phyloP scores from a whole-genome alignment of 306 rosid genomes.

The Inga leiocalycina region DNA sequence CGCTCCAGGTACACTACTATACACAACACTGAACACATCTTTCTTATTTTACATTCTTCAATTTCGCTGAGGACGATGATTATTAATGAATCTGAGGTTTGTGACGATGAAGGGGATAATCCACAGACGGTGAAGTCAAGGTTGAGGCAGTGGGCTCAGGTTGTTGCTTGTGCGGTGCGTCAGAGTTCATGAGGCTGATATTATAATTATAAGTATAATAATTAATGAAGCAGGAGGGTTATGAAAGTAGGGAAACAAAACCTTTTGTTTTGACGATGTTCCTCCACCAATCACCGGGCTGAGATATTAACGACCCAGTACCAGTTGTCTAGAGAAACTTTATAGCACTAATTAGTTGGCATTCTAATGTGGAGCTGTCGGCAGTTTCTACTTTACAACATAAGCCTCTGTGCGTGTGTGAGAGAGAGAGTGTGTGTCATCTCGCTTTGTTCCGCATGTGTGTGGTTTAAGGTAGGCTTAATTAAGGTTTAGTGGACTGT shows the following conservation, averaged over 20 bases:
- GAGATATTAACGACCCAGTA: neutral
- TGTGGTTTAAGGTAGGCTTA: neutral
- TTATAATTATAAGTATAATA: neutral
- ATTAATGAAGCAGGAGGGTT: neutral
- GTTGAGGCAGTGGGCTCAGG: conserved; percentile 97
- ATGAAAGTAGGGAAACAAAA: neutral
- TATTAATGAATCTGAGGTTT: neutral
- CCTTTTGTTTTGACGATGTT: neutral
- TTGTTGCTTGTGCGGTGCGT: conserved; percentile 93
- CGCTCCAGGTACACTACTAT: conserved; percentile 52
- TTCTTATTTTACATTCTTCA: neutral
- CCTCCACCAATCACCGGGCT: neutral
- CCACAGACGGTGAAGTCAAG: conserved; percentile 82
- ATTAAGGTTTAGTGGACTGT: neutral
- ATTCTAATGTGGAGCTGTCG: neutral
- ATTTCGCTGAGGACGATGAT: neutral
- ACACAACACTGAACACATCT: neutral
- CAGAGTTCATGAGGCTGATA: conserved; percentile 45
- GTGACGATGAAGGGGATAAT: conserved; percentile 62
- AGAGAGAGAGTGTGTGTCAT: neutral
- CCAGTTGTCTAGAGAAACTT: neutral
- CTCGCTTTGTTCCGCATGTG: neutral
- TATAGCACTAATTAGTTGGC: neutral
- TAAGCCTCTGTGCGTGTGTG: neutral
- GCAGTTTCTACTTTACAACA: neutral